Percentiles rank a stretch among this genome's conserved stretches.
phyloP scores from a whole-genome alignment of 768 basidiomycete genomes.

The Mycena filopes region DNA sequence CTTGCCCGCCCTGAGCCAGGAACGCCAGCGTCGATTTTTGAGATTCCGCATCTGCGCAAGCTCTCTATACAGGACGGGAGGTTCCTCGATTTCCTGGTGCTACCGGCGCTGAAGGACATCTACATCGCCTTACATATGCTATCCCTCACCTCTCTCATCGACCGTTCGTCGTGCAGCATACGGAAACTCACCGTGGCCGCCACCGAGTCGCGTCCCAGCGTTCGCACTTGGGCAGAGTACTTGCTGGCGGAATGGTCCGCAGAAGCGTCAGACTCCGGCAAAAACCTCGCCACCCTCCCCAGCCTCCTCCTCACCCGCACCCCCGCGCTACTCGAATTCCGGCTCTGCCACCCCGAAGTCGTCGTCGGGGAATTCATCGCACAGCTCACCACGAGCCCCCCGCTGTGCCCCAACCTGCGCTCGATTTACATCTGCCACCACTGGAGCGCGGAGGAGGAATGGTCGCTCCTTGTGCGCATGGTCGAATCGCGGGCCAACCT shows the following conservation, averaged over 20 bases:
- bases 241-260: too few species aligned
- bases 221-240: too few species aligned
- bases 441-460: background rate
- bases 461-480: background rate
- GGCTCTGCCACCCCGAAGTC: background rate
- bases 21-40: background rate
- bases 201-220: background rate
- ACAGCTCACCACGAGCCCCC: background rate
- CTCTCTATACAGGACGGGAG: constrained; percentile 6
- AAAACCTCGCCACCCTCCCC: too few species aligned
- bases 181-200: background rate
- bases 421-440: background rate
- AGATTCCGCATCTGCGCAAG: constrained; percentile 9
- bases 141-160: constrained; percentile 3
- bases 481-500: background rate
- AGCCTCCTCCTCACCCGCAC: background rate
- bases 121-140: background rate
- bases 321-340: background rate
- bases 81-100: background rate
- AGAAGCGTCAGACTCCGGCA: too few species aligned
- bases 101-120: constrained; percentile 15
- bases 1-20: background rate
- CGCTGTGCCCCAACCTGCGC: background rate
- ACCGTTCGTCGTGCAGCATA: constrained; percentile 1
- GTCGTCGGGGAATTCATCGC: background rate